These are phyloP conservation scores for Hemileia vastatrix DNA, from an alignment of 1,284 basidiomycete species.

Conservation along the genomic window DNA sequence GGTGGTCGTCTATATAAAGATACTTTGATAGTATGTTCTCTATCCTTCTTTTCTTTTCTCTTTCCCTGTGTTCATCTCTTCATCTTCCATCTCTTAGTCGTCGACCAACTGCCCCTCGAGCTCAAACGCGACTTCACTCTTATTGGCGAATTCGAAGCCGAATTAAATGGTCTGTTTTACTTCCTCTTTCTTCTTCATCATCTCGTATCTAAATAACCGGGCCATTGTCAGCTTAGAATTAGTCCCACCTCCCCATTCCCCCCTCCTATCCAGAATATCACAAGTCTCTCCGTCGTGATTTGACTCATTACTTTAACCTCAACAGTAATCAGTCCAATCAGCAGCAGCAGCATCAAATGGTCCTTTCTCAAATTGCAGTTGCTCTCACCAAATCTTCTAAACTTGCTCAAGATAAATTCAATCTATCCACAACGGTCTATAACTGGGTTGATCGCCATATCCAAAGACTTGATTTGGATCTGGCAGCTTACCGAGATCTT, in stretches of 20 bases:
- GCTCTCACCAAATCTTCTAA: slow-evolving; percentile 2
- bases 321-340: neutral
- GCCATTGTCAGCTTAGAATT: neutral
- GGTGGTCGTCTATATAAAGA: no score
- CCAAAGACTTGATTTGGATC: slow-evolving; percentile 11
- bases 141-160: slow-evolving; percentile 10
- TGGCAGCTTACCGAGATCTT: slow-evolving; percentile 16
- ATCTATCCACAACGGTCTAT: slow-evolving; percentile 19
- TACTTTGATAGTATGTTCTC: no score
- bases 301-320: neutral
- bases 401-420: slow-evolving; percentile 13
- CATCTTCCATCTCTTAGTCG: no score
- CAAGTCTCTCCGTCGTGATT: neutral
- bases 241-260: neutral
- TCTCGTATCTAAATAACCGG: neutral
- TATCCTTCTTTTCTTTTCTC: no score
- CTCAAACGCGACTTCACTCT: slow-evolving; percentile 9
- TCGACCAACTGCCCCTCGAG: slow-evolving; percentile 18
- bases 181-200: neutral
- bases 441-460: slow-evolving; percentile 10
- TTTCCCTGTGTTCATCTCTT: no score
- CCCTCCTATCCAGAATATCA: neutral
- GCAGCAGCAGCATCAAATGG: neutral
- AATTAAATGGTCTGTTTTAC: slow-evolving; percentile 9
- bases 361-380: slow-evolving; percentile 7